These are phyloP conservation scores for Dactylellina sp. DNA, from an alignment of 2,329 filamentous ascomycete genomes.

Conservation along the genomic window DNA sequence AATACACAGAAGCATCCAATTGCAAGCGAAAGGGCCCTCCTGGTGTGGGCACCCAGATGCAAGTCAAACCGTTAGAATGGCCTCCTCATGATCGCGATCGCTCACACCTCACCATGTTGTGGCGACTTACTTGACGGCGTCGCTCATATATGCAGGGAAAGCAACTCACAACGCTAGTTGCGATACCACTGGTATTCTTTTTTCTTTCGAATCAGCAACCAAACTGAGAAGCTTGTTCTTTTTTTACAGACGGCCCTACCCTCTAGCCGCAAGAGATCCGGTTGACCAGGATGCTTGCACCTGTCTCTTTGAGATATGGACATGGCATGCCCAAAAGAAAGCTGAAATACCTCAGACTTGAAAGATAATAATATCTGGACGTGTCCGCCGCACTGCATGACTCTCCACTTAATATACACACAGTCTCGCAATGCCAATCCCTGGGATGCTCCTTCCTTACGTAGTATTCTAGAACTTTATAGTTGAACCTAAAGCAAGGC, in stretches of 20 bases:
- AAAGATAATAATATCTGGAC: slow-evolving; percentile 27
- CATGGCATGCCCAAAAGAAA: slow-evolving; percentile 25
- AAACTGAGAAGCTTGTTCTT: slow-evolving; percentile 23
- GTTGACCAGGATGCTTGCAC: slow-evolving; percentile 17
- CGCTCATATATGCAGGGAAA: slow-evolving; percentile 25
- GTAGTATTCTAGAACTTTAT: slow-evolving; percentile 37
- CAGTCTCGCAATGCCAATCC: slow-evolving; percentile 33
- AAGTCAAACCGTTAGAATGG: not conserved
- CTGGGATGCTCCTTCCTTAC: slow-evolving; percentile 29
- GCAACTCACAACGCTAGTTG: slow-evolving; percentile 7
- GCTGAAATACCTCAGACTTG: not conserved
- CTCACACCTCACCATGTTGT: slow-evolving; percentile 30
- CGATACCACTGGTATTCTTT: not conserved
- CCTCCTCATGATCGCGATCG: slow-evolving; percentile 46
- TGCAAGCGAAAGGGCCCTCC: slow-evolving; percentile 8
- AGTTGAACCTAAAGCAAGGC: slow-evolving; percentile 7
- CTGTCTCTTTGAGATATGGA: slow-evolving; percentile 34
- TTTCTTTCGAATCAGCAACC: slow-evolving; percentile 15
- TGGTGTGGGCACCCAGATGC: not conserved
- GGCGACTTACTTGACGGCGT: slow-evolving; percentile 5
- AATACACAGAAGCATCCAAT: slow-evolving; percentile 11
- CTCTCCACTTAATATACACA: slow-evolving; percentile 39
- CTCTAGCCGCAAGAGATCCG: slow-evolving; percentile 14
- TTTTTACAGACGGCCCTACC: slow-evolving; percentile 20
- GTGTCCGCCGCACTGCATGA: slow-evolving; percentile 28